Conservation (phyloP, 1,284 basidiomycete species). For the Coniferiporia sulphurascens region DNA sequence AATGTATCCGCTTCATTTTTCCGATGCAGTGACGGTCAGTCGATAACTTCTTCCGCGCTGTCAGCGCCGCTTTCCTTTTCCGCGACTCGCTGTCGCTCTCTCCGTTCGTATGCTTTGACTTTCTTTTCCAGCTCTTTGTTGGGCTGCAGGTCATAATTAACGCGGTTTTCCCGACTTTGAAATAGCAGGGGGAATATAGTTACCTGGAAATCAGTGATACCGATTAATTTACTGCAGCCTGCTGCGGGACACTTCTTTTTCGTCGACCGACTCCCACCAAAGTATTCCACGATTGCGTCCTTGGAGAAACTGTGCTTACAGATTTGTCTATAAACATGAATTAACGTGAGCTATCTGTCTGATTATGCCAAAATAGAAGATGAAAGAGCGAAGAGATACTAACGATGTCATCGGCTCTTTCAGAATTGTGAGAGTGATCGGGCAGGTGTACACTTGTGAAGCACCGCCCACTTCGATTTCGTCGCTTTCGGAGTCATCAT, state of each 20-base stretch:
- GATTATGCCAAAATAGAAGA: constrained; percentile 10
- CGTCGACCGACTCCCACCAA: constrained; percentile 32
- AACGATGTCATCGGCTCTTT: constrained; percentile 74
- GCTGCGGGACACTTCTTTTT: constrained; percentile 58
- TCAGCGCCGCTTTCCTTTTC: constrained; percentile 47
- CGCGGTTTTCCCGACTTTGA: no score
- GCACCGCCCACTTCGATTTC: constrained; percentile 79
- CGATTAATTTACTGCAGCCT: constrained; percentile 60
- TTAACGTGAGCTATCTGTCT: not conserved
- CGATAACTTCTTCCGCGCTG: constrained; percentile 61
- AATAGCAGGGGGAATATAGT: not conserved
- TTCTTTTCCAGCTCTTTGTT: constrained; percentile 58
- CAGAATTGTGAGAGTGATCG: constrained; percentile 61
- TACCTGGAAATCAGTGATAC: constrained; percentile 42
- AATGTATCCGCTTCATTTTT: no score
- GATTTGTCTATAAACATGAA: constrained; percentile 37
- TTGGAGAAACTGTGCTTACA: constrained; percentile 74
- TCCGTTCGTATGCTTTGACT: constrained; percentile 49
- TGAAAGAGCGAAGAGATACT: constrained; percentile 25
- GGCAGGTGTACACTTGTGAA: constrained; percentile 78
- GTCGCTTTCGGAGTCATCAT: constrained; percentile 73
- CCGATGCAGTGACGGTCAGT: constrained; percentile 32
- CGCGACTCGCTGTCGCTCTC: constrained; percentile 43
- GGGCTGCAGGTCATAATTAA: constrained; percentile 16
- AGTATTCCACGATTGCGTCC: constrained; percentile 52